A percentile compares a stretch with the other conserved stretches of the same genome.
Conservation (phyloP, 306 rosid species). For the Vigna reflexopilosa region DNA sequence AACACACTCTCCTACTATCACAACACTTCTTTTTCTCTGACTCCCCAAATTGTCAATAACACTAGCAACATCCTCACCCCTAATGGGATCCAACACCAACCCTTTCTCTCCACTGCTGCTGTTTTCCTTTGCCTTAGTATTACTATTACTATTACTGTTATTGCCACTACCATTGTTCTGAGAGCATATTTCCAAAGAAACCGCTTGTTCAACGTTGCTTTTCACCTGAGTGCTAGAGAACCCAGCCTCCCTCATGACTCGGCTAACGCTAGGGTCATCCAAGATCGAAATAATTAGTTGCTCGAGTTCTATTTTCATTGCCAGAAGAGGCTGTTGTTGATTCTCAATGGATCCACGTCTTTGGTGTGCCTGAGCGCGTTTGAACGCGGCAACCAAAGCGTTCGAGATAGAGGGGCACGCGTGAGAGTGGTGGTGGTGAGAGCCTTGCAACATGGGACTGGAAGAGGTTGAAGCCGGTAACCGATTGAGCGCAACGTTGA, state of each 20-base stretch:
- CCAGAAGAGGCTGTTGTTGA: constrained; percentile 87
- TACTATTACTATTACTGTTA: not conserved
- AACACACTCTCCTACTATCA: constrained; percentile 89
- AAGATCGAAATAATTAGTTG: constrained; percentile 89
- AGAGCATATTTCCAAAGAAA: constrained; percentile 76
- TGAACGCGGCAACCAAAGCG: constrained; percentile 97
- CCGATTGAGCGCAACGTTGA: constrained; percentile 94
- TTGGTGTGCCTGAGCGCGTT: constrained; percentile 97
- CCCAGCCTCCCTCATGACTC: constrained; percentile 96
- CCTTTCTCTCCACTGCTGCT: constrained; percentile 38
- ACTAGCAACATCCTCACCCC: constrained; percentile 65
- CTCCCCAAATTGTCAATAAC: constrained; percentile 64
- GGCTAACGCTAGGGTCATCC: constrained; percentile 95
- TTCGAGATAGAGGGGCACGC: constrained; percentile 78
- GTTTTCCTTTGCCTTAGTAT: constrained; percentile 57
- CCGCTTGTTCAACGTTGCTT: constrained; percentile 85
- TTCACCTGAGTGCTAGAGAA: constrained; percentile 88
- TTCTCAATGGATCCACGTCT: constrained; percentile 93
- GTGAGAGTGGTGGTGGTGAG: constrained; percentile 54
- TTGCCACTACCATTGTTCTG: constrained; percentile 40
- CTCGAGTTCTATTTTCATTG: constrained; percentile 85
- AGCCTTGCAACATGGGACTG: constrained; percentile 66
- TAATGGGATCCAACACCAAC: constrained; percentile 48
- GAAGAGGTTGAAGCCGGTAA: constrained; percentile 81
- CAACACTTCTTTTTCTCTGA: constrained; percentile 61